Base-by-base conservation (phyloP, 768 basidiomycete species). In the Lentinus brumalis region DNA sequence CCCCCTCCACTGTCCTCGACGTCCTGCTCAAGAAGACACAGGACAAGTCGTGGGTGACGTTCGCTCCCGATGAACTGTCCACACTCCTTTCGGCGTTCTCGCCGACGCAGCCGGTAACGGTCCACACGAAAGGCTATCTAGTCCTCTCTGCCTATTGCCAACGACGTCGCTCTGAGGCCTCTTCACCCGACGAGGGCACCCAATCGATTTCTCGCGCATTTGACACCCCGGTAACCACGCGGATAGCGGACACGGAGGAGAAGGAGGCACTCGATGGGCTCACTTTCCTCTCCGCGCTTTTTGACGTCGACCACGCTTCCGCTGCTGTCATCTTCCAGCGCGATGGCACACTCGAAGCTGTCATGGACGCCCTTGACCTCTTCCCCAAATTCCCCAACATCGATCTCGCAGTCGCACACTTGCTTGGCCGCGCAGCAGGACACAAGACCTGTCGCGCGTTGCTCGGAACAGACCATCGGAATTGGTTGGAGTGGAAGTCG, bases 231-330 rank as follows among this genome's bases (percentile, higher is more conserved):
- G 71, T 90, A 38, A 65, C 81, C 8, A 72, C 77, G 12, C 77
- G 78, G 45, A 77, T 94, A 10, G 75, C 81, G 38, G 86, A 87
- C 47, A 80, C 83, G 3, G 77, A 83, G 18, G 86, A 90, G 70
- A 59, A 68, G 11, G 77, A 79, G 39, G 72, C 86, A 30, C 74
- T 88, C 16, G 73, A 77, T 14, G 86, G 85, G 11, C 73, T 89
- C 41, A 81, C 85, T 1, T 88, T 93, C 71, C 78, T 94, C 51
- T 77, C 82, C n/a, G 91, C 91, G 0, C 76, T 96, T 18, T 92
- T 94, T 68, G 91, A 94, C 70, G 85, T 94, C n/a, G 91, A 93
- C 65, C 82, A 86, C 74, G 75, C 81, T 53, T 76, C 85, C 1
- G 93, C 91, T 10, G 78, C 86, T 10, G 66, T 78, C 26, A 84